Evolutionary conservation across 305 asterid genomes (phyloP).

Genomic region (Plantago coronopus): DNA sequence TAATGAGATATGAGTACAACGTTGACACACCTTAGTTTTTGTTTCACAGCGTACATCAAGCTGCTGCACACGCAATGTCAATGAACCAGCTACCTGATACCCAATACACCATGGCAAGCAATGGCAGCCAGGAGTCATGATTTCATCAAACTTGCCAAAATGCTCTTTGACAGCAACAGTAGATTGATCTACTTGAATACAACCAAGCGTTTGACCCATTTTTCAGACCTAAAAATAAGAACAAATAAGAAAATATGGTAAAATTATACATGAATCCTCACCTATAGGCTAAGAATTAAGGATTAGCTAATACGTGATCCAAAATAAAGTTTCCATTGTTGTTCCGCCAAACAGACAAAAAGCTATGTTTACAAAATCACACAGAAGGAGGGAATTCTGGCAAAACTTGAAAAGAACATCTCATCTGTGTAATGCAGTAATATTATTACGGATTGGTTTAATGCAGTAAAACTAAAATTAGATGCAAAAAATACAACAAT

Average conservation of each 20-base stretch:
- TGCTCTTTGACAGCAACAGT: slow-evolving; percentile 48
- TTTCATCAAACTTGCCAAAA: slow-evolving; percentile 41
- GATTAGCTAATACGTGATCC: too few relatives aligned
- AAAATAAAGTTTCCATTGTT: too few relatives aligned
- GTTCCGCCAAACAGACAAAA: too few relatives aligned
- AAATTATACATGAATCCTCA: background rate
- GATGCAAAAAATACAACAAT: too few relatives aligned
- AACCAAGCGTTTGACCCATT: slow-evolving; percentile 50
- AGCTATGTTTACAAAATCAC: too few relatives aligned
- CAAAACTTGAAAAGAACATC: too few relatives aligned
- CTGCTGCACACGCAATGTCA: slow-evolving; percentile 50
- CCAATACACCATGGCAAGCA: slow-evolving; percentile 55
- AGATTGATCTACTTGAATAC: slow-evolving; percentile 54
- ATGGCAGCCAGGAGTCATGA: slow-evolving; percentile 54
- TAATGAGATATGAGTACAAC: background rate
- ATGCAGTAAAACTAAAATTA: too few relatives aligned
- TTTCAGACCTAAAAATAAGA: slow-evolving; percentile 19
- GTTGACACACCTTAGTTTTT: slow-evolving; percentile 42
- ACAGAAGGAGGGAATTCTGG: too few relatives aligned
- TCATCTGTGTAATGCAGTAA: too few relatives aligned
- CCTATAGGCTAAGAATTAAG: too few relatives aligned
- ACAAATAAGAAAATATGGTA: background rate
- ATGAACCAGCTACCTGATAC: slow-evolving; percentile 41
- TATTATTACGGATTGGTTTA: too few relatives aligned
- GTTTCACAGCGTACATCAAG: slow-evolving; percentile 60